phyloP scores from a whole-genome alignment of 2,329 filamentous ascomycete species.

The Aspergillus alliaceus region DNA sequence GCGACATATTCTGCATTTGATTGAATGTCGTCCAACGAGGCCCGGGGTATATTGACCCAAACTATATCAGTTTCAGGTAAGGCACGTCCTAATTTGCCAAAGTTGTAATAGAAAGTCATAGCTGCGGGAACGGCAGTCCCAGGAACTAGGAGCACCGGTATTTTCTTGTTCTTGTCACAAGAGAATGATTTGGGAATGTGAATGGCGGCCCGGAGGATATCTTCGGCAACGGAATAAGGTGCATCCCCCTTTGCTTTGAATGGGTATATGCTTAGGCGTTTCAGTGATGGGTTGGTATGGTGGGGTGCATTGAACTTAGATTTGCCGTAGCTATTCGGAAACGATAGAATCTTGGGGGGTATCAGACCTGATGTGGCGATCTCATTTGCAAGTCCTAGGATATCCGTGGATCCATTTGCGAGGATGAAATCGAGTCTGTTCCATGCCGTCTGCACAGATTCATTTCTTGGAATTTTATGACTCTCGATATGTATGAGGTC shows the following conservation, averaged over 20 bases:
- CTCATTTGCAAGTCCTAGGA: slow-evolving; percentile 5
- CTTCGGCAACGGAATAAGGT: slow-evolving; percentile 50
- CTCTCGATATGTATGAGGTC: neutral
- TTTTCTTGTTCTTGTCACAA: slow-evolving; percentile 40
- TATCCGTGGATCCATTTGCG: neutral
- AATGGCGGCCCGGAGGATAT: slow-evolving; percentile 51
- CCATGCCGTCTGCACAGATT: neutral
- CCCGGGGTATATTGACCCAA: slow-evolving; percentile 57
- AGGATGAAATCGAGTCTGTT: slow-evolving; percentile 5
- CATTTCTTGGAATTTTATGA: neutral
- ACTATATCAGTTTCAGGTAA: slow-evolving; percentile 50
- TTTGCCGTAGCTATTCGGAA: slow-evolving; percentile 18
- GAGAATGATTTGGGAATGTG: slow-evolving; percentile 53
- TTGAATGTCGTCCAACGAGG: slow-evolving; percentile 51
- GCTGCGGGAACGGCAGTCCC: slow-evolving; percentile 54
- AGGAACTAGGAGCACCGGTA: slow-evolving; percentile 54
- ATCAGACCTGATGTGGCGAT: slow-evolving; percentile 15
- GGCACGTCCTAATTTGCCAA: slow-evolving; percentile 50
- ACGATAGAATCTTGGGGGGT: slow-evolving; percentile 10
- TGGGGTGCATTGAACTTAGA: slow-evolving; percentile 15
- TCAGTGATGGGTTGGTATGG: slow-evolving; percentile 12
- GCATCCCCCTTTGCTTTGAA: slow-evolving; percentile 41
- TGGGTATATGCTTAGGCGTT: slow-evolving; percentile 13
- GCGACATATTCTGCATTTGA: slow-evolving; percentile 56
- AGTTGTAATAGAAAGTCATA: slow-evolving; percentile 47